These are phyloP conservation scores for Lactifluus hygrophoroides DNA, from an alignment of 768 basidiomycete genomes.

Conservation along the genomic window DNA sequence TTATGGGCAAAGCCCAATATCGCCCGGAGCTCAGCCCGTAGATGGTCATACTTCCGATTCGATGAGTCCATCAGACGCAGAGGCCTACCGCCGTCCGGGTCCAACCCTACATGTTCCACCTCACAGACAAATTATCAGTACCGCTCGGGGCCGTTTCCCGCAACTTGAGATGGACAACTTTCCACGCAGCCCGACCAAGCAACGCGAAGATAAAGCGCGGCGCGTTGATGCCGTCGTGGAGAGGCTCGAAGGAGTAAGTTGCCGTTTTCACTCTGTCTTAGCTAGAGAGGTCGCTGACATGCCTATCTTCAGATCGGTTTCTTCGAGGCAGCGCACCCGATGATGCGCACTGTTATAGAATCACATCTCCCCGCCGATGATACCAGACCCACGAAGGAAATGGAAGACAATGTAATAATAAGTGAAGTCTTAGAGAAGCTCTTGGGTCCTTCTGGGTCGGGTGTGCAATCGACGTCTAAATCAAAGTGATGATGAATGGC, in stretches of 20 bases:
- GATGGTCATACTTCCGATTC: neutral
- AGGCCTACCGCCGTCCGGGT: neutral
- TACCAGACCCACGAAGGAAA: constrained; percentile 41
- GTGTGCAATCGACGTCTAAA: neutral
- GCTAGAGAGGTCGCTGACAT: neutral
- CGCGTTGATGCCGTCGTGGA: constrained; percentile 12
- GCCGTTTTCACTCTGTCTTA: neutral
- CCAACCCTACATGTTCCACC: neutral
- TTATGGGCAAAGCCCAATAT: constrained; percentile 3
- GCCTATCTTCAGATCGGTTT: constrained; percentile 55
- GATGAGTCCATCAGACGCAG: neutral
- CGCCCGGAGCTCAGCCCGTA: neutral
- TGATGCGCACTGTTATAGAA: constrained; percentile 42
- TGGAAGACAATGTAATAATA: constrained; percentile 59
- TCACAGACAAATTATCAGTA: constrained; percentile 45
- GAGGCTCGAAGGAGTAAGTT: constrained; percentile 51
- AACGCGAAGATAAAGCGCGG: constrained; percentile 10
- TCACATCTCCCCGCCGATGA: constrained; percentile 29
- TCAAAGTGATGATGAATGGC: neutral
- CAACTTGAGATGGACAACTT: constrained; percentile 55
- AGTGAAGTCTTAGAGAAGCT: constrained; percentile 56
- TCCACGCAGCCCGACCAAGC: constrained; percentile 34
- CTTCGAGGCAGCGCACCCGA: constrained; percentile 45
- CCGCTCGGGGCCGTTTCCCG: constrained; percentile 51
- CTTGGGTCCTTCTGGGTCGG: constrained; percentile 28